Evolutionary conservation across 2,329 filamentous ascomycete genomes (phyloP).

Genomic region (Trichoderma gracile): DNA sequence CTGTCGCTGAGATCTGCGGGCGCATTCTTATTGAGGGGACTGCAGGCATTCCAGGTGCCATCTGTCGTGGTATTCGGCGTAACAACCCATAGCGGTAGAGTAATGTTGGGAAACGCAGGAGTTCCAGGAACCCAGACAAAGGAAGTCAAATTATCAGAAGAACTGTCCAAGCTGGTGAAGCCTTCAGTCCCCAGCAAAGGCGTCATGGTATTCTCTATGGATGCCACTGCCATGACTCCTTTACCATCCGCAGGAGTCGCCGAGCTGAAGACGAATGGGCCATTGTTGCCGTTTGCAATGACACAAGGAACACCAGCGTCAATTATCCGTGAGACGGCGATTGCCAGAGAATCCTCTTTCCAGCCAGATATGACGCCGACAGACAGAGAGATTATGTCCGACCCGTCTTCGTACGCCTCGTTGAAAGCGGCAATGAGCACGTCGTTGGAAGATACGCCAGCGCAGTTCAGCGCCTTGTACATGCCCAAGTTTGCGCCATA

Average conservation of each 20-base stretch:
- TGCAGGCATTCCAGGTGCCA: constrained; percentile 53
- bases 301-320: constrained; percentile 45
- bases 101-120: neutral
- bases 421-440: constrained; percentile 43
- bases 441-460: constrained; percentile 38
- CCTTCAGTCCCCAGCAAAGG: constrained; percentile 32
- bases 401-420: constrained; percentile 44
- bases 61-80: constrained; percentile 47
- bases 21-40: constrained; percentile 51
- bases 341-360: constrained; percentile 36
- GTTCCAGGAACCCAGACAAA: constrained; percentile 14
- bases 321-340: constrained; percentile 45
- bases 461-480: constrained; percentile 42
- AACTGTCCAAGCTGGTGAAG: neutral
- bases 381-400: constrained; percentile 41
- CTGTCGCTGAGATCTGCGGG: constrained; percentile 55
- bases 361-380: constrained; percentile 38
- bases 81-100: constrained; percentile 51
- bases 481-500: constrained; percentile 43
- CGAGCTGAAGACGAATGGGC: constrained; percentile 43
- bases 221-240: constrained; percentile 47
- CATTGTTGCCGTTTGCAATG: constrained; percentile 48
- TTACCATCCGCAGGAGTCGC: constrained; percentile 43
- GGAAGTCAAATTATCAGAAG: neutral
- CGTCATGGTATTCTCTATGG: constrained; percentile 43